phyloP scores from a whole-genome alignment of 129 eudicot genomes.

The Saussurea involucrata region DNA sequence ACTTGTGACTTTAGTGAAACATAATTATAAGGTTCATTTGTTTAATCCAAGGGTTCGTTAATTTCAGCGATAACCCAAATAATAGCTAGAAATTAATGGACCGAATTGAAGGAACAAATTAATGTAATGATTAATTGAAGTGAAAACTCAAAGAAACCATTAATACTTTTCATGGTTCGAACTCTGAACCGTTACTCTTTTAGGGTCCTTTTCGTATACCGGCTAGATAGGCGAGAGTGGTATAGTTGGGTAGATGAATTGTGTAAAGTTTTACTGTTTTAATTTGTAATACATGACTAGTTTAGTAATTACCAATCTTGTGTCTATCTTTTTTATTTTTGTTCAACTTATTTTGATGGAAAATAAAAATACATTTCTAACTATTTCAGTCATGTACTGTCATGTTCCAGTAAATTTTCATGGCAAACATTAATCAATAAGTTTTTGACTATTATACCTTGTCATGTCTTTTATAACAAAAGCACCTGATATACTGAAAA shows the following conservation, averaged over 20 bases:
- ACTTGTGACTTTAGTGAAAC: too few relatives aligned
- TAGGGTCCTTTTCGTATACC: background rate
- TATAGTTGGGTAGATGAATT: background rate
- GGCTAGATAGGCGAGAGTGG: background rate
- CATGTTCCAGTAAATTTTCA: background rate
- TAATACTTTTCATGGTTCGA: background rate
- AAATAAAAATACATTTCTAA: background rate
- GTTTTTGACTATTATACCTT: background rate
- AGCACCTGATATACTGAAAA: background rate
- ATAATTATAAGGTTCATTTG: too few relatives aligned
- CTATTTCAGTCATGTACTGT: background rate
- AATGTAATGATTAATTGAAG: background rate
- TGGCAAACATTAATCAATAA: background rate
- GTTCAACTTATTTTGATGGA: background rate
- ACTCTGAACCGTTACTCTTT: background rate
- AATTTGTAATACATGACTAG: background rate
- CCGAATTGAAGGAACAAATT: background rate
- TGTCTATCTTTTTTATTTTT: background rate
- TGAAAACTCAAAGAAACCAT: background rate
- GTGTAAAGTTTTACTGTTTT: background rate
- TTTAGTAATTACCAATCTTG: background rate
- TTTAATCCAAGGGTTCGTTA: too few relatives aligned
- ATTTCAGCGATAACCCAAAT: background rate
- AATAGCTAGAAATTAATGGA: too few relatives aligned
- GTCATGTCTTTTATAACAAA: background rate